phyloP scores from a whole-genome alignment of 1,139 yeast genomes.

The Kurtzmaniella natalensis region DNA sequence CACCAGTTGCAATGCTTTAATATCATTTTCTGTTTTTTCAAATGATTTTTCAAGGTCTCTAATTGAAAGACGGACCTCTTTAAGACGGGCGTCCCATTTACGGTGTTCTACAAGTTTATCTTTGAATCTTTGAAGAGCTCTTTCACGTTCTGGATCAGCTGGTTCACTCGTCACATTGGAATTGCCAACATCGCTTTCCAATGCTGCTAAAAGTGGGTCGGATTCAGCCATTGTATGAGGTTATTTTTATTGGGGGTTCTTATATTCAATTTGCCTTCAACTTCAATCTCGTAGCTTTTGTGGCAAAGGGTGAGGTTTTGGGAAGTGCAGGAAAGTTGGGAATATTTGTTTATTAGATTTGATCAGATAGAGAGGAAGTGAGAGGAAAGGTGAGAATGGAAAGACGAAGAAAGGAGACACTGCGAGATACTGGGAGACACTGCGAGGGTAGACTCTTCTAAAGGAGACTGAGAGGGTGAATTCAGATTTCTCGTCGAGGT shows the following conservation, averaged over 20 bases:
- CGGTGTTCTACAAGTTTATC: conserved; percentile 88
- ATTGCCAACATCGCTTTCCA: conserved; percentile 38
- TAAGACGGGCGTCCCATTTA: conserved; percentile 90
- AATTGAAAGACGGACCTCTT: conserved; percentile 77
- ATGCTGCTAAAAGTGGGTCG: conserved; percentile 73
- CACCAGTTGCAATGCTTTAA: conserved; percentile 93
- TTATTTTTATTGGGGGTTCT: conserved; percentile 36
- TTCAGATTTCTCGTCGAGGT: no score
- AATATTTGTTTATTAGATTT: no score
- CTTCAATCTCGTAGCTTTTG: no score
- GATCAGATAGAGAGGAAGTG: no score
- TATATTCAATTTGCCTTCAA: no score
- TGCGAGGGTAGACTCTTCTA: no score
- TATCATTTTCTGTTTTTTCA: conserved; percentile 94
- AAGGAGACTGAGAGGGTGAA: no score
- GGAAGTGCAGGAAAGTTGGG: no score
- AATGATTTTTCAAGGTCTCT: conserved; percentile 80
- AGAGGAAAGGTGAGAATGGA: no score
- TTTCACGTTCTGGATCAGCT: conserved; percentile 70
- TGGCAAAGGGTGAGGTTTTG: conserved; percentile 3
- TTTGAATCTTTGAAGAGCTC: conserved; percentile 76
- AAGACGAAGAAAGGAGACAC: no score
- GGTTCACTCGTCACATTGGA: conserved; percentile 20
- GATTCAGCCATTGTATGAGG: conserved; percentile 48
- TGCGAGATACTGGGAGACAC: no score